Conservation (phyloP, 257 asterid species). For the Eucommia ulmoides region DNA sequence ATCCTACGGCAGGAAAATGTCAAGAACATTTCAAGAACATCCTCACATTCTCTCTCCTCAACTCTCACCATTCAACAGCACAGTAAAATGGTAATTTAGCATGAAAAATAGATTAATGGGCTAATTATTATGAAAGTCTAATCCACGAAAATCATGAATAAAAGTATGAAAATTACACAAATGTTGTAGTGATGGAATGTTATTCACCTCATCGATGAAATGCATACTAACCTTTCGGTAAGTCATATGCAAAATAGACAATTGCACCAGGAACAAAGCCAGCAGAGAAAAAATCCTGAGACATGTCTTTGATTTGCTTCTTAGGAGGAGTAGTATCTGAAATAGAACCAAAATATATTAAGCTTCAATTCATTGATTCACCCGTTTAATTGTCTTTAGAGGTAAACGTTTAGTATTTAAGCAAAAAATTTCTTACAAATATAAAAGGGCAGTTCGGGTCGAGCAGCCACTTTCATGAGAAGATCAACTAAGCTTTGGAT, state of each 20-base stretch:
- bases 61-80: no score
- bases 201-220: no score
- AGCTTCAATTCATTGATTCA: constrained; percentile 6
- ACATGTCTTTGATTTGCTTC: constrained; percentile 58
- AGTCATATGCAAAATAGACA: constrained; percentile 65
- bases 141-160: no score
- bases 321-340: constrained; percentile 95
- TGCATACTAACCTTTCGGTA: constrained; percentile 42
- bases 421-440: constrained; percentile 39
- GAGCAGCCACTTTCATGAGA: constrained; percentile 47
- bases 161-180: no score
- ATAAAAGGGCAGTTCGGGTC: constrained; percentile 67
- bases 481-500: constrained; percentile 70
- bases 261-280: constrained; percentile 93
- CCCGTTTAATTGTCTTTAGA: constrained; percentile 4
- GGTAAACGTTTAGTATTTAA: background rate
- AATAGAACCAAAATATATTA: constrained; percentile 10
- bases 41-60: no score
- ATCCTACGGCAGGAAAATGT: no score
- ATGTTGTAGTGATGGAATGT: background rate
- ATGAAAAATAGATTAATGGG: no score
- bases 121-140: no score
- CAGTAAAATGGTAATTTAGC: no score
- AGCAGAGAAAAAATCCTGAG: constrained; percentile 73
- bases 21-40: no score